Conservation (phyloP, 2,329 filamentous ascomycete genomes). For the Nannizziopsis arthrosporioides region DNA sequence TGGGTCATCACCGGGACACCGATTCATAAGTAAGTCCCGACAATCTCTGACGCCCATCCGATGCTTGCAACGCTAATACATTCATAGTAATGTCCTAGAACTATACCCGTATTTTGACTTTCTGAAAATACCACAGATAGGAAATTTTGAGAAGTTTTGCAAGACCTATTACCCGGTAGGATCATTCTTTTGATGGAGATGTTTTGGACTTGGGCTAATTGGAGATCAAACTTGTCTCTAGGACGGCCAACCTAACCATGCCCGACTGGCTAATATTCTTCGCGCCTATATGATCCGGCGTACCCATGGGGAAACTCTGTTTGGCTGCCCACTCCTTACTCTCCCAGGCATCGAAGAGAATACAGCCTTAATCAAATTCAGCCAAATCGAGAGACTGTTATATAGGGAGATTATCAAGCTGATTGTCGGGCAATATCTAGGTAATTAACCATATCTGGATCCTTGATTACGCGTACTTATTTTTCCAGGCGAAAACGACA, state of each 20-base stretch:
- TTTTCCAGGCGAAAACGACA: background rate
- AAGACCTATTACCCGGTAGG: conserved; percentile 9
- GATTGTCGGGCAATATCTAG: conserved; percentile 26
- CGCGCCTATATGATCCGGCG: conserved; percentile 42
- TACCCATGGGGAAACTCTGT: conserved; percentile 44
- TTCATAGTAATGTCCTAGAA: conserved; percentile 24
- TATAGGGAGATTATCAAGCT: conserved; percentile 42
- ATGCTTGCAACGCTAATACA: background rate
- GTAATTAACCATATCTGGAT: conserved; percentile 13
- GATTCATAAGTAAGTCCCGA: conserved; percentile 25
- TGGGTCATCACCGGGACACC: conserved; percentile 34
- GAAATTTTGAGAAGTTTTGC: conserved; percentile 15
- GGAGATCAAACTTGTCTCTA: background rate
- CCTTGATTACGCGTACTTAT: background rate
- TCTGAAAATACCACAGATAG: conserved; percentile 23
- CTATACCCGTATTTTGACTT: conserved; percentile 32
- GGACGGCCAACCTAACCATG: conserved; percentile 13
- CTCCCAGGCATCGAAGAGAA: conserved; percentile 40
- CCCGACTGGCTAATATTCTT: conserved; percentile 23
- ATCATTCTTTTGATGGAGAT: too few species aligned
- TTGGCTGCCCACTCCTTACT: conserved; percentile 43
- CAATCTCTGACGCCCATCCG: background rate
- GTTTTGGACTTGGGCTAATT: too few species aligned
- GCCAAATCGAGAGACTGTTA: conserved; percentile 40
- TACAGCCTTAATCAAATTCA: conserved; percentile 39